Base-by-base conservation (phyloP, 73 alveolate genomes). In the Tetrahymena borealis region DNA sequence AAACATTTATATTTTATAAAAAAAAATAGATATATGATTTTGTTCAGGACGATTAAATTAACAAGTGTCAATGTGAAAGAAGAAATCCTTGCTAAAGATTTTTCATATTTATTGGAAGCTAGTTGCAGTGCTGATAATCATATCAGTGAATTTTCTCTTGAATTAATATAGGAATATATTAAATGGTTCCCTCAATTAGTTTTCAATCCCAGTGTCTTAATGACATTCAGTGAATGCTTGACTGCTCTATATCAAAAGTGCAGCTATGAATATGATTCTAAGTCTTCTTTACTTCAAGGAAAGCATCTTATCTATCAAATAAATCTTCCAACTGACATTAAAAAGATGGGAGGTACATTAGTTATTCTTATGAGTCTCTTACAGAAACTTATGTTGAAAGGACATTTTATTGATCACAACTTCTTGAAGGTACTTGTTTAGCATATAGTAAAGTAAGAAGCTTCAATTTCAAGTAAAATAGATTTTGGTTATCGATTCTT, bases 201-300 rank as follows among this genome's bases (percentile, higher is more conserved):
- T 24, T 93, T 93, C 39, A 78, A 90, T 4, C 95, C 95, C 4
- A 91, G 91, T 31, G 93, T 79, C 31, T 40, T 93, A 5, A 93
- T 79, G 91, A 90, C 91, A 7, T 93, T 90, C 39, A 39, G 93
- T 13, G 40, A 93, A 38, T 39, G 90, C 38, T 38, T 93, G 12
- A 79, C 95, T 15, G 77, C 78, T 20, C 60, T 93, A 10, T 42
- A 90, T 33, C 40, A 93, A 32, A 93, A 93, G 42, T 79, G 90
- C 91, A 92, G 95, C 3, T 79, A 91, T 77, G 95, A 93, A 85
- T 93, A 39, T 40, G 95, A 93, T 40, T 93, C 95, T 7, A 93
- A 93, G 24, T 93, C 95, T 32, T 79, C 90, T 41, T 13, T 38
- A 40, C 35, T 93, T 0, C 10, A 60, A 60, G 78, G 40, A 33